These are phyloP conservation scores for Herpomyces periplanetae DNA, from an alignment of 2,329 filamentous ascomycete species.

Conservation along the genomic window DNA sequence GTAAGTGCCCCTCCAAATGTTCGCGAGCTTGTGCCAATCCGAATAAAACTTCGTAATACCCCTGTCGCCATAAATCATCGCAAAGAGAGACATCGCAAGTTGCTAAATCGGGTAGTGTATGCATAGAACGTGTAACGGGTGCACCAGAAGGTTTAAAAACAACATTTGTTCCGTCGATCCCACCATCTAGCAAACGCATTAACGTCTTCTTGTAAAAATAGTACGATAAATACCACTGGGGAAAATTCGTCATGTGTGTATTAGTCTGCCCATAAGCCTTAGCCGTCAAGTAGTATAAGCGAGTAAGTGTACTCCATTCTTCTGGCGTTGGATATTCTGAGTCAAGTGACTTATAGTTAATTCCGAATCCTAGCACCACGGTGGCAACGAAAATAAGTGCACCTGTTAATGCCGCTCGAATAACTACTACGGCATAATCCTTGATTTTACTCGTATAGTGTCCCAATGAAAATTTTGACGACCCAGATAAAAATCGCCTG, in stretches of 20 bases:
- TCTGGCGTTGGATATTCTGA: slow-evolving; percentile 35
- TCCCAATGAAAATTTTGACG: no score
- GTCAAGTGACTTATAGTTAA: slow-evolving; percentile 35
- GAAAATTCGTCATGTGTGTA: slow-evolving; percentile 12
- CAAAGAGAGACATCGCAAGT: slow-evolving; percentile 31
- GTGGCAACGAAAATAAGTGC: slow-evolving; percentile 18
- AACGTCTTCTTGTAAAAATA: slow-evolving; percentile 19
- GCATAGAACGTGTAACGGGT: slow-evolving; percentile 6
- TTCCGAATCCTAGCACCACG: slow-evolving; percentile 18
- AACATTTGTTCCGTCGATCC: slow-evolving; percentile 17
- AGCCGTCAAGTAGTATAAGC: slow-evolving; percentile 24
- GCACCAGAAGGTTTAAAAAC: neutral
- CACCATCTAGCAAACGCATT: slow-evolving; percentile 23
- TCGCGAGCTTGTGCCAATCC: slow-evolving; percentile 33
- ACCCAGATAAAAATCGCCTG: no score
- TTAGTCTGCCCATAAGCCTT: slow-evolving; percentile 17
- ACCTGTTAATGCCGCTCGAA: no score
- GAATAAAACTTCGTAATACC: slow-evolving; percentile 53
- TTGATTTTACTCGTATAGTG: no score
- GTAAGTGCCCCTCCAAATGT: slow-evolving; percentile 37
- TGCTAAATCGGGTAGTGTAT: slow-evolving; percentile 15
- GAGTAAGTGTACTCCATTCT: slow-evolving; percentile 35
- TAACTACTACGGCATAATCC: no score
- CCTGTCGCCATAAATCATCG: slow-evolving; percentile 44
- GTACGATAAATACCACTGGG: slow-evolving; percentile 29